Conservation (phyloP, 2,329 filamentous ascomycete species). For the Pseudogymnoascus sp. region DNA sequence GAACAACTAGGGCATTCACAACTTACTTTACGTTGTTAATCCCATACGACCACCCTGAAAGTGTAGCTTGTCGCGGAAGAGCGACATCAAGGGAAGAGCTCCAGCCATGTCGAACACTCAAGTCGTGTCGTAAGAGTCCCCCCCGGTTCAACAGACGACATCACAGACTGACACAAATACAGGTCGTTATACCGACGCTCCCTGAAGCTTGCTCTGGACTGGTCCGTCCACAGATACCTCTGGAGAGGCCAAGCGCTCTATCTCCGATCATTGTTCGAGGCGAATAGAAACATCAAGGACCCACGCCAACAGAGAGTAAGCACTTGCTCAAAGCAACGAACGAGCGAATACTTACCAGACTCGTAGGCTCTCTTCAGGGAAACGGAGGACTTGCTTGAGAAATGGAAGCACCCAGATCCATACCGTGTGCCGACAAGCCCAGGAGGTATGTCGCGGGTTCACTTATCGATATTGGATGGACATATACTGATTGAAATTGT, state of each 20-base stretch:
- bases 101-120: constrained; percentile 30
- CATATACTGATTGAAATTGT: constrained; percentile 10
- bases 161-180: constrained; percentile 13
- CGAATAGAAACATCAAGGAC: constrained; percentile 77
- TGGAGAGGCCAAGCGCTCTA: constrained; percentile 97
- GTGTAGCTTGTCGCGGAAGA: constrained; percentile 1
- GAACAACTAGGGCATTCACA: neutral
- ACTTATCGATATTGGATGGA: neutral
- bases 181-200: constrained; percentile 84
- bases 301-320: constrained; percentile 78
- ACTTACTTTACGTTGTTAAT: neutral
- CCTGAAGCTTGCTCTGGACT: constrained; percentile 88
- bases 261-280: constrained; percentile 90
- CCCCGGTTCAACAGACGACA: neutral
- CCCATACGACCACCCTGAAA: neutral
- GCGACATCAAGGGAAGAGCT: constrained; percentile 2
- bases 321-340: neutral
- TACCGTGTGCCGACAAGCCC: constrained; percentile 85
- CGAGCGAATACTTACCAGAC: neutral
- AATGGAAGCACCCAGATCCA: constrained; percentile 97
- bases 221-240: constrained; percentile 84
- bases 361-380: constrained; percentile 72
- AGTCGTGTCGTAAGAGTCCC: constrained; percentile 26
- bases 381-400: constrained; percentile 79
- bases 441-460: constrained; percentile 58